Evolutionary conservation across 2,329 filamentous ascomycete species (phyloP), one percentile per base, ranked within the genome.

Genomic region (Fusarium phyllophilum): DNA sequence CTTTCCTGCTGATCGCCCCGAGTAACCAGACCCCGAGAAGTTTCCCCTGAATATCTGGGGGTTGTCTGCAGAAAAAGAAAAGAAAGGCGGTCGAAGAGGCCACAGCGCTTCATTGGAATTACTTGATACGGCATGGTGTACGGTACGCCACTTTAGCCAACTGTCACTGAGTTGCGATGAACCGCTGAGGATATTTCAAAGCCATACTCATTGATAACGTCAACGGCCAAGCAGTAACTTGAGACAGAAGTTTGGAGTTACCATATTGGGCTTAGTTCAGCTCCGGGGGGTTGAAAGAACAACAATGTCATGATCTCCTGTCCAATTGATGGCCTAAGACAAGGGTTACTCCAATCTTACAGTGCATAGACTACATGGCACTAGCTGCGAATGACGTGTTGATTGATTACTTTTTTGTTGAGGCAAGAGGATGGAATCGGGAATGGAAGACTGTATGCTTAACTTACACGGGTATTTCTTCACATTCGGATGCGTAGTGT

Each of bases 381-480:
- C 45, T n/a, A 39, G 26, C 26, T 31, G 54, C 8, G 26, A 9
- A 12, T 61, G 57, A 49, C 44, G 31, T 49, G 24, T 60, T 63
- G 8, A 41, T n/a, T 12, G 13, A 11, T 8, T 48, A 6, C 12
- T 17, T 29, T 17, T 26, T 59, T 31, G 6, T 34, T 39, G n/a
- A 26, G 42, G 20, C 0, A 4, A 42, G 15, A 22, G 3, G 0
- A 31, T 11, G 18, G 7, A 29, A n/a, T 18, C 2, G 12, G 29
- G 9, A 17, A n/a, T 6, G 1, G 15, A 13, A 36, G 17, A 29
- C 10, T 8, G 5, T 20, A 14, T 13, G 13, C 0, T 49, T 17
- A 17, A 26, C 22, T 34, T 39, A 3, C 6, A 2, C 7, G 18
- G 2, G 6, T 48, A 36, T 20, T 22, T 24, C 6, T 42, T 26